These are phyloP conservation scores for Sclerotiophoma versabilis DNA, from an alignment of 2,329 filamentous ascomycete species.

Conservation along the genomic window DNA sequence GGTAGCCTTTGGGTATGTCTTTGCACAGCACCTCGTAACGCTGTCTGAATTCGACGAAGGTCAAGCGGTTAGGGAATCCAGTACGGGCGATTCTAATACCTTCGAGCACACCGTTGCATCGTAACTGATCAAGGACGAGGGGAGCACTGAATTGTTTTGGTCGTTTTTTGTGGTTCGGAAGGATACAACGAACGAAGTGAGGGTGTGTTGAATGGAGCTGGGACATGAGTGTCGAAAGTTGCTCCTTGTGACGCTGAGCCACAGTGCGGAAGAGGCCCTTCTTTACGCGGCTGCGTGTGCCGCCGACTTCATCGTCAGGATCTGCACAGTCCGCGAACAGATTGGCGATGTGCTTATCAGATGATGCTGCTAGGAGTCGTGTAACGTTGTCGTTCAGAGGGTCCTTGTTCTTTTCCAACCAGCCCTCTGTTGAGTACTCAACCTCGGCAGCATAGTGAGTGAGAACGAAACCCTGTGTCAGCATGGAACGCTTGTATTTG, in stretches of 20 bases:
- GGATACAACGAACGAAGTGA: slow-evolving; percentile 96
- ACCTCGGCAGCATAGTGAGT: slow-evolving; percentile 98
- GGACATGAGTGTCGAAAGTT: slow-evolving; percentile 93
- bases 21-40: slow-evolving; percentile 95
- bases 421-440: slow-evolving; percentile 92
- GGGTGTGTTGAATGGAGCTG: slow-evolving; percentile 96
- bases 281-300: slow-evolving; percentile 82
- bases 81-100: slow-evolving; percentile 97
- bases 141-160: slow-evolving; percentile 91
- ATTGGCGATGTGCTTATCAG: slow-evolving; percentile 80
- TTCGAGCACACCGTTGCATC: slow-evolving; percentile 98
- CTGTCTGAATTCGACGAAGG: slow-evolving; percentile 92
- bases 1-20: slow-evolving; percentile 82
- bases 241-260: slow-evolving; percentile 96
- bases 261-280: slow-evolving; percentile 97
- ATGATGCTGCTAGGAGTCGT: slow-evolving; percentile 80
- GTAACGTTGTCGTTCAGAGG: slow-evolving; percentile 97
- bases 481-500: slow-evolving; percentile 88
- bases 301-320: slow-evolving; percentile 73
- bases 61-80: slow-evolving; percentile 91
- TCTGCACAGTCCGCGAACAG: slow-evolving; percentile 91
- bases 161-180: slow-evolving; percentile 97
- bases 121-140: slow-evolving; percentile 95
- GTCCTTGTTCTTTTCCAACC: slow-evolving; percentile 99
- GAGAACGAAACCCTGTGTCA: slow-evolving; percentile 91